Percentiles rank a stretch among this genome's conserved stretches.
Conservation (phyloP, 2,329 filamentous ascomycete species). For the Bipolaris gigantea region DNA sequence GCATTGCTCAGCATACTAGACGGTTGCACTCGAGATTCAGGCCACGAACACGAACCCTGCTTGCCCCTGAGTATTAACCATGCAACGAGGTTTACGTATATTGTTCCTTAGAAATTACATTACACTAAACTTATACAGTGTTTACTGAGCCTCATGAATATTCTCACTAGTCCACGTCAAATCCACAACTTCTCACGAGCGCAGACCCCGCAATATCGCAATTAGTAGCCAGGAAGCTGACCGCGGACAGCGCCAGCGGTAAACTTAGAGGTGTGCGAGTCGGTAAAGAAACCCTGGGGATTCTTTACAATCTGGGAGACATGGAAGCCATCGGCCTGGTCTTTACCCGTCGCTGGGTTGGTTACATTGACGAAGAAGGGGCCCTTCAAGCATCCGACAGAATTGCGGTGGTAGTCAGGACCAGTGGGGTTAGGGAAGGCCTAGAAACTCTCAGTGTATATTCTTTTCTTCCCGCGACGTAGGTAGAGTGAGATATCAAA, state of each 20-base stretch:
- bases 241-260: slow-evolving; percentile 57
- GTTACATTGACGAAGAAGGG: slow-evolving; percentile 38
- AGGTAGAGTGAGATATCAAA: neutral
- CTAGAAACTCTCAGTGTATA: neutral
- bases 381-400: slow-evolving; percentile 33
- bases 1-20: neutral
- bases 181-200: neutral
- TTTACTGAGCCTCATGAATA: neutral
- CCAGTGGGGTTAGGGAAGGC: slow-evolving; percentile 40
- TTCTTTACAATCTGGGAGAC: slow-evolving; percentile 56
- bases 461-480: neutral
- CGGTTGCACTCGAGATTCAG: neutral
- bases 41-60: neutral
- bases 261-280: slow-evolving; percentile 55
- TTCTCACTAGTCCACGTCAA: no score
- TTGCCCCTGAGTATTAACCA: no score
- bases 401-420: slow-evolving; percentile 35
- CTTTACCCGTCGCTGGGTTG: slow-evolving; percentile 39
- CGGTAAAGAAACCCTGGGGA: slow-evolving; percentile 56
- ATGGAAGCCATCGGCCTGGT: slow-evolving; percentile 54
- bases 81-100: neutral
- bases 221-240: slow-evolving; percentile 38
- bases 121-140: neutral
- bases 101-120: neutral
- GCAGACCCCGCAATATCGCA: neutral